Evolutionary conservation across 495 filamentous ascomycete species (phyloP).

Genomic region (Elasticomyces elasticus): DNA sequence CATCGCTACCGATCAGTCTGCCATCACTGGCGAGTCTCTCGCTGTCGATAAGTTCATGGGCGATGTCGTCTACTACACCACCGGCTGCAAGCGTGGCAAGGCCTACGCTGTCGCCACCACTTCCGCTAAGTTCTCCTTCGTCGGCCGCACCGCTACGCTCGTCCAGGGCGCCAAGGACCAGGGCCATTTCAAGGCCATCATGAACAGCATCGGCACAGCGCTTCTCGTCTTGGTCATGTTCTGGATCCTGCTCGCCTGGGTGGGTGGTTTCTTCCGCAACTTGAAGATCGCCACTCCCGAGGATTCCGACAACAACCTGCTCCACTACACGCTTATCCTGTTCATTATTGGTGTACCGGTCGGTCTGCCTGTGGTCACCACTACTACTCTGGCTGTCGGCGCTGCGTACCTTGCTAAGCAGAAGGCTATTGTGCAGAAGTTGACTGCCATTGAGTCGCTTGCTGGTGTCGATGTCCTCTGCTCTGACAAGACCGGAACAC

Average conservation of each 20-base stretch:
- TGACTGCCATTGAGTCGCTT: slow-evolving; percentile 66
- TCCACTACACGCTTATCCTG: slow-evolving; percentile 57
- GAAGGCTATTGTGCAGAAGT: slow-evolving; percentile 68
- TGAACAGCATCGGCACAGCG: slow-evolving; percentile 63
- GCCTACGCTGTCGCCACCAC: slow-evolving; percentile 56
- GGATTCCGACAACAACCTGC: slow-evolving; percentile 45
- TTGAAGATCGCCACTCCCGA: slow-evolving; percentile 56
- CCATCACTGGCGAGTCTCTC: slow-evolving; percentile 69
- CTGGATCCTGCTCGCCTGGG: slow-evolving; percentile 63
- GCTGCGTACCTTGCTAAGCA: slow-evolving; percentile 64
- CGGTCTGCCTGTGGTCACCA: slow-evolving; percentile 66
- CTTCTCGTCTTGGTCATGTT: slow-evolving; percentile 62
- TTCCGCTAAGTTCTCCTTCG: slow-evolving; percentile 58
- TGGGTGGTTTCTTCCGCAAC: slow-evolving; percentile 67
- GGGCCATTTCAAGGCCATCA: slow-evolving; percentile 75
- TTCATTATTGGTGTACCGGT: slow-evolving; percentile 66
- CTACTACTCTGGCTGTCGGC: slow-evolving; percentile 65
- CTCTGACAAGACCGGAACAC: slow-evolving; percentile 60
- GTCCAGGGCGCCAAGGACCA: slow-evolving; percentile 61
- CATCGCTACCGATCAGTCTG: slow-evolving; percentile 61
- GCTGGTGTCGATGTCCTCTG: slow-evolving; percentile 69
- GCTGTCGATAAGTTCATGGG: slow-evolving; percentile 72
- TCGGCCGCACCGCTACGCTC: slow-evolving; percentile 60
- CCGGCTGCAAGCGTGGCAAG: slow-evolving; percentile 70
- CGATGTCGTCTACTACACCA: slow-evolving; percentile 63